A percentile compares a stretch with the other conserved stretches of the same genome.
phyloP scores from a whole-genome alignment of 2,329 filamentous ascomycete genomes.

The Moelleriella libera region DNA sequence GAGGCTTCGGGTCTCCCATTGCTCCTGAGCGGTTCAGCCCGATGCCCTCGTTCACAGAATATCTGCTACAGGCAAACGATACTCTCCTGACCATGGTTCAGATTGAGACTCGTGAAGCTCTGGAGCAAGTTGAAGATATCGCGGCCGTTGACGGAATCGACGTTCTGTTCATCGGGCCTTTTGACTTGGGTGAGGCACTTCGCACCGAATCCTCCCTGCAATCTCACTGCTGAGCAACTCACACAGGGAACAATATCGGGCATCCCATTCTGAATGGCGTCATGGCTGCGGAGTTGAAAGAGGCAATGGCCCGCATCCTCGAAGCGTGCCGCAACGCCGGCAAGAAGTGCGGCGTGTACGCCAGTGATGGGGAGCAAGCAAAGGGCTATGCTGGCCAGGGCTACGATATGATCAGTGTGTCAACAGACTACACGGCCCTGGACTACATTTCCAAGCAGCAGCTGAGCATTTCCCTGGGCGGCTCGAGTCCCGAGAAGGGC shows the following conservation, averaged over 20 bases:
- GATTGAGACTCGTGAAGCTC: slow-evolving; percentile 51
- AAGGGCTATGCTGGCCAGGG: slow-evolving; percentile 39
- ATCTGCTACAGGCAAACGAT: slow-evolving; percentile 34
- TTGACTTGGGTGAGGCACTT: slow-evolving; percentile 37
- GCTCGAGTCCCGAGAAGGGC: slow-evolving; percentile 18
- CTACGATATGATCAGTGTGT: slow-evolving; percentile 47
- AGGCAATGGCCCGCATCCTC: slow-evolving; percentile 43
- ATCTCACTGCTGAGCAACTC: neutral
- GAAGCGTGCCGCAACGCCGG: slow-evolving; percentile 44
- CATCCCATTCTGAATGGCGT: slow-evolving; percentile 46
- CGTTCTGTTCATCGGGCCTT: slow-evolving; percentile 51
- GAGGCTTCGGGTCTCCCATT: slow-evolving; percentile 35
- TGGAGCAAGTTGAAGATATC: slow-evolving; percentile 47
- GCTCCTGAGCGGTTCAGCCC: slow-evolving; percentile 27
- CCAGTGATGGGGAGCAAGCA: slow-evolving; percentile 40
- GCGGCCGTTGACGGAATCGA: slow-evolving; percentile 46
- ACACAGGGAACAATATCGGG: slow-evolving; percentile 40
- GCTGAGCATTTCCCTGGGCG: slow-evolving; percentile 30
- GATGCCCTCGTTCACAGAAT: slow-evolving; percentile 29
- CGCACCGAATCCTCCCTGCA: neutral
- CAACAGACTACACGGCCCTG: slow-evolving; percentile 40
- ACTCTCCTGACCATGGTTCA: slow-evolving; percentile 49
- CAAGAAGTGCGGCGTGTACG: slow-evolving; percentile 52
- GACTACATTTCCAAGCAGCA: slow-evolving; percentile 28
- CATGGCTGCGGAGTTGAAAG: slow-evolving; percentile 42